These are phyloP conservation scores for Botrytis galanthina DNA, from an alignment of 2,329 filamentous ascomycete genomes.

Conservation along the genomic window DNA sequence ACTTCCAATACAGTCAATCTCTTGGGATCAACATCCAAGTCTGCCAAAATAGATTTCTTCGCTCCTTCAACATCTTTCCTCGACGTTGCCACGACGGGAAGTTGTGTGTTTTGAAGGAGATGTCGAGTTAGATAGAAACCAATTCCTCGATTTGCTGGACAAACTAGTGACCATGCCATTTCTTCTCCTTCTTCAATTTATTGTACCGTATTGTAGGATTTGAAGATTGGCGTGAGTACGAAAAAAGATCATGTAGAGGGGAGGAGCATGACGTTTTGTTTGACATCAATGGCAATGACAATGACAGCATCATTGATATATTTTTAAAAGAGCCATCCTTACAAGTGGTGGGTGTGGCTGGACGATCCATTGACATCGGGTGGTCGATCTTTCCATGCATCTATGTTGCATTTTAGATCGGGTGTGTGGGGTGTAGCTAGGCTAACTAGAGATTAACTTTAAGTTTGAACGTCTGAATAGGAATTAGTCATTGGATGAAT, in stretches of 20 bases:
- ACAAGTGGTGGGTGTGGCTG: slow-evolving; percentile 20
- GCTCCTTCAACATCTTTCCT: slow-evolving; percentile 51
- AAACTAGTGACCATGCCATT: slow-evolving; percentile 45
- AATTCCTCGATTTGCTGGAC: slow-evolving; percentile 61
- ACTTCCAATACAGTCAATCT: slow-evolving; percentile 52
- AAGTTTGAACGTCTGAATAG: background rate
- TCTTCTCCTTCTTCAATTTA: background rate
- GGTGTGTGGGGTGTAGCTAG: background rate
- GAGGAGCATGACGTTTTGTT: background rate
- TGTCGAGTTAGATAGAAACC: slow-evolving; percentile 59
- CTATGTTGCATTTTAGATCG: slow-evolving; percentile 3
- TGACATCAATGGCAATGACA: slow-evolving; percentile 7
- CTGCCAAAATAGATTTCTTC: slow-evolving; percentile 49
- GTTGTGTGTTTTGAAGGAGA: slow-evolving; percentile 54
- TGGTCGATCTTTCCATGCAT: background rate
- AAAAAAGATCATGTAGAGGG: background rate
- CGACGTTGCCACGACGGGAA: slow-evolving; percentile 60
- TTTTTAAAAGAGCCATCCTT: background rate
- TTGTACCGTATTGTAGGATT: background rate
- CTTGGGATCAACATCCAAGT: slow-evolving; percentile 44
- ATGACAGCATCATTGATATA: slow-evolving; percentile 19
- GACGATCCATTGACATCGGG: slow-evolving; percentile 5
- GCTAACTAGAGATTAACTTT: background rate
- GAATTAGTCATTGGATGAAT: background rate
- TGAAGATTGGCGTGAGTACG: background rate